Base-by-base conservation (phyloP, 2,329 filamentous ascomycete genomes). In the Trichoderma pleuroti region DNA sequence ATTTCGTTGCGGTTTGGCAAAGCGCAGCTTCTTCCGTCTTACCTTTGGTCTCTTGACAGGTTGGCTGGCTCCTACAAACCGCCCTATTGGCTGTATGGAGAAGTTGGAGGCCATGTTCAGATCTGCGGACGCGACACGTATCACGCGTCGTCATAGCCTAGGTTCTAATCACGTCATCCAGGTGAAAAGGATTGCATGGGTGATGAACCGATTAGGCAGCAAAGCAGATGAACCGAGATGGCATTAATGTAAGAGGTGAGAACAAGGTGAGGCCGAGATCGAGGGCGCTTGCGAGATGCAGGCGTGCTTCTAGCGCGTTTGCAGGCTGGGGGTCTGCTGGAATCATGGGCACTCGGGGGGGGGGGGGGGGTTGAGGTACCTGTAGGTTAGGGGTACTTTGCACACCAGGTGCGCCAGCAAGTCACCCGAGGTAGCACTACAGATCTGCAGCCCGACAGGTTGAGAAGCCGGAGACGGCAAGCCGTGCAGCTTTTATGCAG, bases 21-120 rank as follows among this genome's bases (percentile, higher is more conserved):
- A 16, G 14, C 34, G 24, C 24, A 28, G 32, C 24, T 28, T 21
- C 32, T 28, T 16, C 16, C 4, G 2, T 24, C 28, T 46, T 81
- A 92, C 92, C 83, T 88, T 93, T 24, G 93, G 93, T 74, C 93
- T 86, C 77, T 91, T 90, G 72, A 97, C 91, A 4, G 91, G 86
- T 72, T 92, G 88, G 77, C 89, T 91, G 62, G 85, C 84, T 70
- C 91, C 90, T 52, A 83, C 82, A 78, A 95, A 95, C 62, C 90
- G 88, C 70, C 86, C 83, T 68, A 92, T 82, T n/a, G 92, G 92
- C 75, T 92, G 87, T 72, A 94, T 88, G 28, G 88, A 80, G 78
- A 93, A 94, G 59, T 71, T 74, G n/a, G 77, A 72, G 10, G 78
- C 63, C 79, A 80, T 80, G 56, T 46, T 64, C 4, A 14, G 6